Evolutionary conservation across 768 basidiomycete species (phyloP).

Genomic region (Hortiboletus campestris): DNA sequence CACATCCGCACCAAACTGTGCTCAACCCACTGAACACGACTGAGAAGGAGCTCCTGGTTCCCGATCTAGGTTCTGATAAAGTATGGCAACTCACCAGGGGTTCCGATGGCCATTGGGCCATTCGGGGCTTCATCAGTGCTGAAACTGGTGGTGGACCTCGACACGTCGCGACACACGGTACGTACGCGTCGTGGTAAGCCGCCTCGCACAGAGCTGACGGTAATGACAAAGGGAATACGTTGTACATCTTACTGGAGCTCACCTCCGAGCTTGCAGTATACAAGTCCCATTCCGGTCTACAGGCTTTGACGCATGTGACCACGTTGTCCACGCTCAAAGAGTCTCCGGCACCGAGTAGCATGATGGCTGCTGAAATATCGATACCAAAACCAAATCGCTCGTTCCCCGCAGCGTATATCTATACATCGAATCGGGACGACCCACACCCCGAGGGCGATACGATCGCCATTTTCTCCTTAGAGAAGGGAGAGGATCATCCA

Average conservation of each 20-base stretch:
- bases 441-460: slow-evolving; percentile 68
- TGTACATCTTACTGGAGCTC: slow-evolving; percentile 72
- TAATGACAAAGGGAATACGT: slow-evolving; percentile 44
- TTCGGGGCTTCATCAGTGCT: slow-evolving; percentile 47
- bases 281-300: slow-evolving; percentile 43
- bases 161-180: slow-evolving; percentile 65
- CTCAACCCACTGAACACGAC: slow-evolving; percentile 40
- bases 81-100: slow-evolving; percentile 55
- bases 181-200: slow-evolving; percentile 16
- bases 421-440: slow-evolving; percentile 75
- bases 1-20: slow-evolving; percentile 78
- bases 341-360: slow-evolving; percentile 42
- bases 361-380: slow-evolving; percentile 71
- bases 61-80: slow-evolving; percentile 74
- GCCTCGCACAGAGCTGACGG: background rate
- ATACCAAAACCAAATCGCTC: slow-evolving; percentile 51
- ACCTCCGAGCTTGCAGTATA: slow-evolving; percentile 57
- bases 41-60: slow-evolving; percentile 60
- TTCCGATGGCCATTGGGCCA: slow-evolving; percentile 44
- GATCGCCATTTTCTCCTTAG: slow-evolving; percentile 65
- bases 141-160: slow-evolving; percentile 66
- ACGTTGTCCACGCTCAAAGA: slow-evolving; percentile 50
- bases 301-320: slow-evolving; percentile 36
- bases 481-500: slow-evolving; percentile 40
- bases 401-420: slow-evolving; percentile 60